phyloP scores from a whole-genome alignment of 1,284 basidiomycete genomes.

The Cutaneotrichosporon sp. region DNA sequence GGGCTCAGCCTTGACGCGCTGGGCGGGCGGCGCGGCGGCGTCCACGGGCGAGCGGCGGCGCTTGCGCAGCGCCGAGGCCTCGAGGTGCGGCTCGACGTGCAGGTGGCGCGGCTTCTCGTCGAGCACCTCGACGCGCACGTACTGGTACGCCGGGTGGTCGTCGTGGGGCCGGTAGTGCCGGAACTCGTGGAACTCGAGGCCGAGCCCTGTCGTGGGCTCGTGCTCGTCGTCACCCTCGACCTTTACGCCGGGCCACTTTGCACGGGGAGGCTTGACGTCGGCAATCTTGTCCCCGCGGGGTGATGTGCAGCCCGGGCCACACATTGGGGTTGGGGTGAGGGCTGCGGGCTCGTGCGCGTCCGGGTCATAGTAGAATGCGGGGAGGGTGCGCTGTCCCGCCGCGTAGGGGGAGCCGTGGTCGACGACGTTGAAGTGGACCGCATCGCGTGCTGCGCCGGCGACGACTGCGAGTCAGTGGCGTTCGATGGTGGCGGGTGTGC shows the following conservation, averaged over 20 bases:
- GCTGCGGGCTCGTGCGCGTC: conserved; percentile 5
- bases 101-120: conserved; percentile 5
- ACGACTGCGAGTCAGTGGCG: conserved; percentile 16
- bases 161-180: not conserved
- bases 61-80: not conserved
- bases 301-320: not conserved
- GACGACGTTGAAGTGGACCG: conserved; percentile 7
- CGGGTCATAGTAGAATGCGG: conserved; percentile 9
- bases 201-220: not conserved
- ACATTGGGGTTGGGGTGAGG: not conserved
- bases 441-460: conserved; percentile 16
- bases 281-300: not conserved
- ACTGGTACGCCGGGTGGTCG: not conserved
- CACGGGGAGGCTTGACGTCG: not conserved
- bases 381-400: not conserved
- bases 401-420: conserved; percentile 1
- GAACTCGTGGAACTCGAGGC: not conserved
- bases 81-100: not conserved
- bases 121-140: conserved; percentile 1
- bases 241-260: not conserved
- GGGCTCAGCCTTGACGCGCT: not conserved
- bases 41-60: not conserved
- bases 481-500: too few species aligned
- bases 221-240: not conserved
- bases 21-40: not conserved